Evolutionary conservation across 73 alveolate species (phyloP), one percentile per base, ranked within the genome.

Genomic region (Paramecium biaurelia): DNA sequence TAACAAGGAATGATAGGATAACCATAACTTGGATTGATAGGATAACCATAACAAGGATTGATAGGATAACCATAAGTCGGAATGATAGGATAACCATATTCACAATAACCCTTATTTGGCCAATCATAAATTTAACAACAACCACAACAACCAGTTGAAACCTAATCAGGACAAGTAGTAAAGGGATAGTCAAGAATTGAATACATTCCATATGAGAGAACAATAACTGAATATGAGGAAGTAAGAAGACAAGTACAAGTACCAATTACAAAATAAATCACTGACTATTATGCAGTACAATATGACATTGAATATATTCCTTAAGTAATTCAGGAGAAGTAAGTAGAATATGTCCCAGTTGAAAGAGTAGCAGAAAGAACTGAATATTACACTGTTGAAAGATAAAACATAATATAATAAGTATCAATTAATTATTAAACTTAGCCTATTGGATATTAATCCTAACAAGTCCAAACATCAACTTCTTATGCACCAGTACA

Each of bases 141-240:
- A 63, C 84, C 84, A 8, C 9, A 20, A 21, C 10, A 63, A 63
- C 43, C 90, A 38, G 70, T 43, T 8, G 74, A 38, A 23, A 42
- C 76, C 1, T 4, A 41, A 18, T 23, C 43, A 41, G 76, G 74
- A 4, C 49, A 38, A 79, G 26, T 45, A 45, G 56, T 89, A 56
- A 89, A 89, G 85, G 94, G 94, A 37, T 59, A 89, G 32, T 89
- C 94, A 12, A 89, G 94, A 72, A 89, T 89, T 30, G 94, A 89
- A 89, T 89, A 89, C 63, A 70, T 89, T 70, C 94, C 94, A 21
- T 89, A 70, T 38, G 94, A 89, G 63, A 89, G 87, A 70, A 58
- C 94, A 47, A 74, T 89, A 14, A 89, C 87, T 6, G 94, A 89
- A 38, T 89, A 89, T 47, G 94, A 89, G 42, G 94, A 76, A 35